Conservation (phyloP, 768 basidiomycete species). For the Podaxis sp. region DNA sequence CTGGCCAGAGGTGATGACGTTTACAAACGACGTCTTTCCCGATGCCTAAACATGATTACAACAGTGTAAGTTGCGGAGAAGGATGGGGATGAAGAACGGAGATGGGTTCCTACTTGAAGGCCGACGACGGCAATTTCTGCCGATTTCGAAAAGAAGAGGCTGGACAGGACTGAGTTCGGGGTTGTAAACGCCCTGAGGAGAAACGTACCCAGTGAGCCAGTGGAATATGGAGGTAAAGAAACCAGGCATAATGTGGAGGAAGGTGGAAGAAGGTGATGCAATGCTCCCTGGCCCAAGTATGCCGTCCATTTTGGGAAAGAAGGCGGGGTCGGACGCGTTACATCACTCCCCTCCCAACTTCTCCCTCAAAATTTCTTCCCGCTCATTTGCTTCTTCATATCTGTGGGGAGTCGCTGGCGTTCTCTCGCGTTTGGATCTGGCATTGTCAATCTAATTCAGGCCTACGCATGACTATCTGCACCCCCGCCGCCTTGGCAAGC, state of each 20-base stretch:
- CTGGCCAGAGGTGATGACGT: conserved; percentile 86
- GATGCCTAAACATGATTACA: conserved; percentile 58
- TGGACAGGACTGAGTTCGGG: conserved; percentile 22
- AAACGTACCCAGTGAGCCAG: conserved; percentile 44
- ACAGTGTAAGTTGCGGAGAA: not conserved
- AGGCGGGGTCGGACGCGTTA: not conserved
- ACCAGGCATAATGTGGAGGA: conserved; percentile 14
- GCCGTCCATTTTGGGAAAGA: not conserved
- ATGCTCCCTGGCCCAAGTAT: not conserved
- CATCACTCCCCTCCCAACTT: not conserved
- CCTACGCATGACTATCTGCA: no score
- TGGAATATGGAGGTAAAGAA: conserved; percentile 42
- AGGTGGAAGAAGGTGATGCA: not conserved
- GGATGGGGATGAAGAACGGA: not conserved
- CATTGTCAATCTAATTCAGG: no score
- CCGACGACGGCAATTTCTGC: conserved; percentile 93
- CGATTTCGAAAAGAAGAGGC: conserved; percentile 83
- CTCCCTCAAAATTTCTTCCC: no score
- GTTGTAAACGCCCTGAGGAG: not conserved
- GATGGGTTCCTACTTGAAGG: conserved; percentile 56
- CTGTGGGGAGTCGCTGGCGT: no score
- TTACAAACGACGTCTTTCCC: conserved; percentile 93
- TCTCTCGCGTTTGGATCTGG: no score
- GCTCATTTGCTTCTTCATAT: no score
- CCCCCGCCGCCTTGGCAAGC: no score